These are phyloP conservation scores for Chernovozyma sophiae-reginae DNA, from an alignment of 1,139 yeast genomes.

Conservation along the genomic window DNA sequence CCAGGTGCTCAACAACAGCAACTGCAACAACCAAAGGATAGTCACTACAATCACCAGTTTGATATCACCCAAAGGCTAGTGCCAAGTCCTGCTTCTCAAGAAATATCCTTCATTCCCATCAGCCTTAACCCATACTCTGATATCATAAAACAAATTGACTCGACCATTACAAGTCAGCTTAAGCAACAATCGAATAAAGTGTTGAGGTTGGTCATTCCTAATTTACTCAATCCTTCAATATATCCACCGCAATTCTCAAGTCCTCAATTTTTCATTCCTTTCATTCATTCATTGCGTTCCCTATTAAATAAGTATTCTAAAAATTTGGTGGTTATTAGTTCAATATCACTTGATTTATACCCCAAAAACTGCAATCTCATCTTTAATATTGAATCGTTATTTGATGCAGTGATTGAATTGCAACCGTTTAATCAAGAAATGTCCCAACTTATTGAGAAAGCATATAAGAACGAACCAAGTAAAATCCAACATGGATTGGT, in stretches of 20 bases:
- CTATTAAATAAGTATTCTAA: slow-evolving; percentile 45
- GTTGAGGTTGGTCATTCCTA: slow-evolving; percentile 70
- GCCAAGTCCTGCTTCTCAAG: slow-evolving; percentile 64
- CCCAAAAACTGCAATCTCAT: slow-evolving; percentile 51
- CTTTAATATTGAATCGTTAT: slow-evolving; percentile 52
- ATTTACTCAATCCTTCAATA: slow-evolving; percentile 72
- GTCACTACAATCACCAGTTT: slow-evolving; percentile 60
- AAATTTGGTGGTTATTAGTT: slow-evolving; percentile 45
- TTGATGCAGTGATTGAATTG: slow-evolving; percentile 69
- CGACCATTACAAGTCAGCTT: slow-evolving; percentile 33
- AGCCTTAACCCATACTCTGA: slow-evolving; percentile 10
- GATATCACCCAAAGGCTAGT: slow-evolving; percentile 67
- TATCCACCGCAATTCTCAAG: slow-evolving; percentile 55
- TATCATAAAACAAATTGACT: slow-evolving; percentile 38
- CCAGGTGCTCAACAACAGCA: background rate
- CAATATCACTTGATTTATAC: slow-evolving; percentile 66
- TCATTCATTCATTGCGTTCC: slow-evolving; percentile 58
- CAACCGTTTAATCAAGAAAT: slow-evolving; percentile 83
- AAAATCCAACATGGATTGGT: slow-evolving; percentile 84
- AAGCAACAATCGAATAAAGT: slow-evolving; percentile 35
- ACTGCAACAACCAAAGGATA: slow-evolving; percentile 27
- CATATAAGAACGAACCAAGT: slow-evolving; percentile 67
- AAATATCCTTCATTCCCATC: slow-evolving; percentile 53
- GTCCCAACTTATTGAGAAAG: slow-evolving; percentile 59
- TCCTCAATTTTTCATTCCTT: slow-evolving; percentile 52